Conservation (phyloP, 2,329 filamentous ascomycete genomes). For the Aschersonia sp. region DNA sequence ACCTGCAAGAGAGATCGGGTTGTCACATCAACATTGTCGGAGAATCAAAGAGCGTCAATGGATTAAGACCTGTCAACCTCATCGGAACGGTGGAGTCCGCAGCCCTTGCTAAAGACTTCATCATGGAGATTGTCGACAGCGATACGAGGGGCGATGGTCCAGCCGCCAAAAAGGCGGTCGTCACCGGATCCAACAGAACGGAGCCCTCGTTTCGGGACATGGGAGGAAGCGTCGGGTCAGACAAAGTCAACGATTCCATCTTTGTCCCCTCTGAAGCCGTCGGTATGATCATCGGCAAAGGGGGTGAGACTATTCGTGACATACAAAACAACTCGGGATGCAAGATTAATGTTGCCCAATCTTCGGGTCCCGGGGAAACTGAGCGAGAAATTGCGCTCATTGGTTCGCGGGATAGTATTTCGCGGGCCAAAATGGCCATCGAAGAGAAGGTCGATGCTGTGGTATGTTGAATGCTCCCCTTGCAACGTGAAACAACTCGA, state of each 20-base stretch:
- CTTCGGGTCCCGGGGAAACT: conserved; percentile 60
- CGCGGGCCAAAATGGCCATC: conserved; percentile 68
- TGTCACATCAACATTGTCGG: conserved; percentile 93
- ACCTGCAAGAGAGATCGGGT: conserved; percentile 81
- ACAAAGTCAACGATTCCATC: conserved; percentile 72
- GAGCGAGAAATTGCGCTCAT: conserved; percentile 81
- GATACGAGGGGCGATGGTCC: conserved; percentile 51
- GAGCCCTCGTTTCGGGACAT: conserved; percentile 18
- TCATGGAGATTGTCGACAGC: conserved; percentile 89
- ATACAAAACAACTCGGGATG: conserved; percentile 81
- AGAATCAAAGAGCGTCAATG: conserved; percentile 85
- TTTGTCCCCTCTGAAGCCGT: conserved; percentile 82
- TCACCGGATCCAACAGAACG: conserved; percentile 12
- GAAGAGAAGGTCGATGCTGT: conserved; percentile 87
- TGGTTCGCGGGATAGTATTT: conserved; percentile 63
- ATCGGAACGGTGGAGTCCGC: conserved; percentile 68
- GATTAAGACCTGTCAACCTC: conserved; percentile 76
- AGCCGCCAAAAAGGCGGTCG: conserved; percentile 14
- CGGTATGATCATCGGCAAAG: conserved; percentile 93
- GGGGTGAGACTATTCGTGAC: conserved; percentile 85
- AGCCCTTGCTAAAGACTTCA: conserved; percentile 68
- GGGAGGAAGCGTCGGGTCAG: conserved; percentile 20
- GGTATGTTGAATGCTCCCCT: conserved; percentile 34
- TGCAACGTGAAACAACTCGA: neutral
- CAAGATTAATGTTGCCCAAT: conserved; percentile 87